These are phyloP conservation scores for Chrysanthemum seticuspe DNA, from an alignment of 129 eudicot species.

Conservation along the genomic window DNA sequence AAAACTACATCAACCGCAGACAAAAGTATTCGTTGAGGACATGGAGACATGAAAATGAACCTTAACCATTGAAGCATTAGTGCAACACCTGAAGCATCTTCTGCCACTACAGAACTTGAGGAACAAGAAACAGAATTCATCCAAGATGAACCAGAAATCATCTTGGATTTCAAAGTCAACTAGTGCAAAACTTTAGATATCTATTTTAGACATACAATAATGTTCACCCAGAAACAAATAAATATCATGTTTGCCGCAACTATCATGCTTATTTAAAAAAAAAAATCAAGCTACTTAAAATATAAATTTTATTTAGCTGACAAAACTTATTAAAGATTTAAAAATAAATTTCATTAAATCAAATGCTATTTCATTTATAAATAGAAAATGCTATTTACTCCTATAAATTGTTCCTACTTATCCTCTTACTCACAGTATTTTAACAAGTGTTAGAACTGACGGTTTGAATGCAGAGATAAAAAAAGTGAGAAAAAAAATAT, in stretches of 20 bases:
- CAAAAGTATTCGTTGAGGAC: conserved; percentile 66
- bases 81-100: conserved; percentile 33
- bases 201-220: background rate
- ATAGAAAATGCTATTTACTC: no score
- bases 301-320: no score
- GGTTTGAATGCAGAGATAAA: no score
- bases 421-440: no score
- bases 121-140: conserved; percentile 62
- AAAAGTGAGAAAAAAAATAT: no score
- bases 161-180: conserved; percentile 4
- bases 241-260: background rate
- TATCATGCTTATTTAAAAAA: no score
- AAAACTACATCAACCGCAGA: conserved; percentile 61
- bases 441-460: no score
- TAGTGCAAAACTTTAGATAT: background rate
- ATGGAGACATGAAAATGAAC: conserved; percentile 71
- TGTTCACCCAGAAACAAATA: background rate
- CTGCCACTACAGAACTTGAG: conserved; percentile 39
- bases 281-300: no score
- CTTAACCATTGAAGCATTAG: conserved; percentile 50
- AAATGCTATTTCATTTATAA: no score
- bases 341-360: no score
- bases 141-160: conserved; percentile 53
- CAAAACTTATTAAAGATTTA: no score
- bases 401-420: no score